These are phyloP conservation scores for Cercospora janseana DNA, from an alignment of 2,329 filamentous ascomycete species.

Conservation along the genomic window DNA sequence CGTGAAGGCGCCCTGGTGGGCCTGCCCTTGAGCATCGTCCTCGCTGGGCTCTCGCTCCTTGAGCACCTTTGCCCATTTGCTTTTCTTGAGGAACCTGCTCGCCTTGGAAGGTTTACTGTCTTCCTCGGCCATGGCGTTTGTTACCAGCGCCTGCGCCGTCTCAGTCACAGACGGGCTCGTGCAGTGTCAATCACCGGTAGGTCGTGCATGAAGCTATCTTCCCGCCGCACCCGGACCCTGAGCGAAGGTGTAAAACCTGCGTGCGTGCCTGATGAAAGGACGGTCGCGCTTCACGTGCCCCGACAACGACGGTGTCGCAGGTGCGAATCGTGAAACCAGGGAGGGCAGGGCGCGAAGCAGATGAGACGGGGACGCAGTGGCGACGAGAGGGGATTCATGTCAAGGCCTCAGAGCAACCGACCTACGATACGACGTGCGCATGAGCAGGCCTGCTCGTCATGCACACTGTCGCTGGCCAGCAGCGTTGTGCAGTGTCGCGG, in stretches of 20 bases:
- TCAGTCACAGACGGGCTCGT: conserved; percentile 3
- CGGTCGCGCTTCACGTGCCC: conserved; percentile 8
- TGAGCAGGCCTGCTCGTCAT: conserved; percentile 3
- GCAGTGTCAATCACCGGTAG: conserved; percentile 7
- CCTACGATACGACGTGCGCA: too few species aligned
- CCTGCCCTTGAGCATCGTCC: conserved; percentile 15
- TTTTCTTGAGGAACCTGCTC: conserved; percentile 32
- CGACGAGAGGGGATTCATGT: too few species aligned
- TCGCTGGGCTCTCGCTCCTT: conserved; percentile 27
- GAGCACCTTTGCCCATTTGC: conserved; percentile 37
- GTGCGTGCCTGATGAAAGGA: conserved; percentile 1
- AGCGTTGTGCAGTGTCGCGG: too few species aligned
- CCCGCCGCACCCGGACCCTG: conserved; percentile 1
- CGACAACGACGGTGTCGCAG: not conserved
- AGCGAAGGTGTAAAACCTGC: not conserved
- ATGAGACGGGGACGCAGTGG: too few species aligned
- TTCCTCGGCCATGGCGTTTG: conserved; percentile 27
- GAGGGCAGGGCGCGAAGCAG: too few species aligned
- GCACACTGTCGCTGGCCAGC: not conserved
- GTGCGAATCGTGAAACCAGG: too few species aligned
- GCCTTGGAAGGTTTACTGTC: conserved; percentile 25
- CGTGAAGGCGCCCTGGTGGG: conserved; percentile 27
- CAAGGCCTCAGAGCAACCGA: too few species aligned
- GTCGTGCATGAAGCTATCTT: conserved; percentile 7
- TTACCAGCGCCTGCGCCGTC: conserved; percentile 12